Evolutionary conservation across 805 yeast genomes (phyloP), one percentile per base, ranked within the genome.

Genomic region (Yarrowia alimentaria): DNA sequence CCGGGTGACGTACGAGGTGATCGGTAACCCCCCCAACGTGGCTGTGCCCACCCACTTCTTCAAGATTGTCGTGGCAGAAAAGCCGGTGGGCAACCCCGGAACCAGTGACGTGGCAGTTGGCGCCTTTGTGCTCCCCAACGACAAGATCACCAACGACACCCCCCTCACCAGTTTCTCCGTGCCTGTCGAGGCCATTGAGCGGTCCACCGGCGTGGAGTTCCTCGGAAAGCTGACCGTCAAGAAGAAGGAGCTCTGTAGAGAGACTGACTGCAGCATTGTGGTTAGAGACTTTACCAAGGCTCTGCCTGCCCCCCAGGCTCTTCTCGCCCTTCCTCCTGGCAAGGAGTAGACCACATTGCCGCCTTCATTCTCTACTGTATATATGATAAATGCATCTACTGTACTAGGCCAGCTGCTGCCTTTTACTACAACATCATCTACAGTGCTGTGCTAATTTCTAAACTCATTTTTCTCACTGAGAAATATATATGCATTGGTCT

Each of bases 11-110:
- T 93, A 91, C 67, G 98, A 93, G 68, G 85, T 93, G 32, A 87
- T 93, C 64, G 99, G 99, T 1, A 85, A 88, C 60, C 99, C 99
- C 9, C 98, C 99, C 43, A 86, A 79, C 61, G 75, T 93, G 50
- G 98, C 99, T 0, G 99, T 93, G 9, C 99, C 99, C 19, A 93
- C 99, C 0, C 99, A 93, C 66, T 93, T 93, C 63, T 93, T 82
- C 77, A 93, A 93, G 69, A 69, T 93, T 54, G 71, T 93, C 51
- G 86, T 93, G 38, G 97, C 93, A 7, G 98, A 93, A 65, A 67
- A 70, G 13, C 75, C 79, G 4, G 64, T 60, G 4, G 68, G 64
- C 28, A 60, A 66, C 49, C 66, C 73, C 12, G 35, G 26, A 10
- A 33, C 51, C 11, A 31, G 56, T 17, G 53, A 53, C 19, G 69